Conservation (phyloP, 179 eudicot species). For the Heliamphora pulchella region DNA sequence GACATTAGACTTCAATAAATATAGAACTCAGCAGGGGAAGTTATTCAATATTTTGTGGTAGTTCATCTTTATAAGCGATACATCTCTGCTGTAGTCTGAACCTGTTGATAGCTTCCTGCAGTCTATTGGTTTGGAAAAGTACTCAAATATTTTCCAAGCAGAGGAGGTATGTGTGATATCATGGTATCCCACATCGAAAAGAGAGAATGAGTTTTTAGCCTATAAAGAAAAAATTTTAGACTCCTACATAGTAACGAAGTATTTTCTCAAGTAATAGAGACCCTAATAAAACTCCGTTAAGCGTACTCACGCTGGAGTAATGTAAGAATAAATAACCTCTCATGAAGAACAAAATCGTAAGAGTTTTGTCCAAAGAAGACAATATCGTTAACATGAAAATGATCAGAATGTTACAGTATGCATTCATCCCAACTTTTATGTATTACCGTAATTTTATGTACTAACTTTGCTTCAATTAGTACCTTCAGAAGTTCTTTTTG, state of each 20-base stretch:
- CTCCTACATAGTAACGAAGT: no score
- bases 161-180: conserved; percentile 59
- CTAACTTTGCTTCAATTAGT: neutral
- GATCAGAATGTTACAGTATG: no score
- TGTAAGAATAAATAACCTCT: no score
- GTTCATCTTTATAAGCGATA: conserved; percentile 11
- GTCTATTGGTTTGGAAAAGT: conserved; percentile 82
- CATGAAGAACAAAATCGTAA: no score
- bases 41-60: neutral
- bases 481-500: neutral
- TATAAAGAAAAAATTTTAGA: no score
- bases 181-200: no score
- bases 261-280: no score
- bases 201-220: no score
- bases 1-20: neutral
- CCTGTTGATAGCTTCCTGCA: conserved; percentile 76
- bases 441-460: neutral
- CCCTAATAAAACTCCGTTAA: no score
- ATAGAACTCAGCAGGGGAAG: neutral
- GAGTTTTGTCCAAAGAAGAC: no score
- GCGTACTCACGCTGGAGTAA: no score
- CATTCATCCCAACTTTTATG: neutral
- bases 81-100: conserved; percentile 50
- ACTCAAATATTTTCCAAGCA: conserved; percentile 77
- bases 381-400: no score